phyloP scores from a whole-genome alignment of 345 rosid genomes.

The Citrus mangshanensis region DNA sequence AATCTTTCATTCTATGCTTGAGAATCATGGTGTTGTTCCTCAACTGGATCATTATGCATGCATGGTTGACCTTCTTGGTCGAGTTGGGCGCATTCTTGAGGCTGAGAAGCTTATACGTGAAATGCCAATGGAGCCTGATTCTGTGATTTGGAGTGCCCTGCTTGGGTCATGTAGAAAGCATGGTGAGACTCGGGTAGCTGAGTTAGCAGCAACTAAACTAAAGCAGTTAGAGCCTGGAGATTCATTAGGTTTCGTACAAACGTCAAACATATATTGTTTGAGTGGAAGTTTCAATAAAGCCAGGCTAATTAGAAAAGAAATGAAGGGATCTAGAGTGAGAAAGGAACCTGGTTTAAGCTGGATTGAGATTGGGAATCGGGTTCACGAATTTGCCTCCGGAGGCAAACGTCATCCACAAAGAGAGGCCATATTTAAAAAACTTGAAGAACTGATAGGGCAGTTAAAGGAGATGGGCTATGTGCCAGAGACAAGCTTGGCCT shows the following conservation, averaged over 20 bases:
- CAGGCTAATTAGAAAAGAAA: conserved; percentile 55
- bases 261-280: conserved; percentile 73
- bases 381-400: conserved; percentile 78
- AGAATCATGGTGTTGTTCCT: conserved; percentile 45
- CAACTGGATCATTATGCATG: conserved; percentile 86
- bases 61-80: conserved; percentile 75
- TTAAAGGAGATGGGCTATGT: conserved; percentile 70
- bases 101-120: conserved; percentile 52
- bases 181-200: conserved; percentile 58
- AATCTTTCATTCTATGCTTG: conserved; percentile 60
- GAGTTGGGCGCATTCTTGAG: conserved; percentile 69
- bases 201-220: conserved; percentile 55
- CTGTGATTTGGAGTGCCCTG: conserved; percentile 83
- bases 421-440: conserved; percentile 46
- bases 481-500: conserved; percentile 66
- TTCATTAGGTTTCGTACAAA: conserved; percentile 72
- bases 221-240: conserved; percentile 52
- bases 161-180: conserved; percentile 83
- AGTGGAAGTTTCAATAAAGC: conserved; percentile 72
- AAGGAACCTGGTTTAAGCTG: conserved; percentile 93
- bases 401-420: conserved; percentile 63
- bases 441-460: conserved; percentile 46
- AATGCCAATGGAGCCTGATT: conserved; percentile 84
- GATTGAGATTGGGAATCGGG: conserved; percentile 61
- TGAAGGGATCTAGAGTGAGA: conserved; percentile 52